Evolutionary conservation across 805 yeast genomes (phyloP), one percentile per base, ranked within the genome.

Genomic region (Candida argentea): DNA sequence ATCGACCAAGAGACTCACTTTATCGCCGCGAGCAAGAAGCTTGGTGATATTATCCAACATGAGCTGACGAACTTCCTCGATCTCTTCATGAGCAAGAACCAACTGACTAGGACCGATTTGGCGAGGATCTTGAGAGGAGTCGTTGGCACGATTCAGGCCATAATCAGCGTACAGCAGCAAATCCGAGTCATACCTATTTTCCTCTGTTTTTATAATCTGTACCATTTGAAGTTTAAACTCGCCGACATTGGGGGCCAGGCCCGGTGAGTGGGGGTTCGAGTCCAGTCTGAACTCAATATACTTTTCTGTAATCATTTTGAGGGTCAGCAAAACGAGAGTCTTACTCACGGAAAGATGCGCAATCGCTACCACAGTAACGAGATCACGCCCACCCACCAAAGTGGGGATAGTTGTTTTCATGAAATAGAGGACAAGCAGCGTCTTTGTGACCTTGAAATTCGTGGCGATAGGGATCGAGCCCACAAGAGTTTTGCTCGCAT

Each of bases 11-110:
- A 69, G 52, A 38, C 73, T 70, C 33, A 84, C 72, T 29, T 81
- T 67, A 43, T 84, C 94, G 13, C 93, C 94, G 28, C 95, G 67
- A 39, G 73, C 74, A 40, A 84, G 57, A 15, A 85, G 66, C 45
- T 73, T 65, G 41, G 76, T 84, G 30, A 80, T 74, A 43, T 80
- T 81, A 35, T 76, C 81, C 34, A 74, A 67, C 86, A 80, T 77
- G 36, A 80, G 51, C 29, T 68, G 68, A 38, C 77, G 60, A 14
- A 80, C 81, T 43, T 76, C 76, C 30, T 70, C 72, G 13, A 79
- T 65, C 34, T 80, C 86, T 32, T 59, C 66, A 26, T 58, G 64
- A 4, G 67, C 69, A 5, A 60, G 26, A 32, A 62, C 39, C 33
- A 55, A 36, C 48, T 57, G 57, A 34, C 59, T 46, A 5, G 65